A percentile compares a stretch with the other conserved stretches of the same genome.
Evolutionary conservation across 2,329 filamentous ascomycete species (phyloP).

Genomic region (Diplodia scrobiculata): DNA sequence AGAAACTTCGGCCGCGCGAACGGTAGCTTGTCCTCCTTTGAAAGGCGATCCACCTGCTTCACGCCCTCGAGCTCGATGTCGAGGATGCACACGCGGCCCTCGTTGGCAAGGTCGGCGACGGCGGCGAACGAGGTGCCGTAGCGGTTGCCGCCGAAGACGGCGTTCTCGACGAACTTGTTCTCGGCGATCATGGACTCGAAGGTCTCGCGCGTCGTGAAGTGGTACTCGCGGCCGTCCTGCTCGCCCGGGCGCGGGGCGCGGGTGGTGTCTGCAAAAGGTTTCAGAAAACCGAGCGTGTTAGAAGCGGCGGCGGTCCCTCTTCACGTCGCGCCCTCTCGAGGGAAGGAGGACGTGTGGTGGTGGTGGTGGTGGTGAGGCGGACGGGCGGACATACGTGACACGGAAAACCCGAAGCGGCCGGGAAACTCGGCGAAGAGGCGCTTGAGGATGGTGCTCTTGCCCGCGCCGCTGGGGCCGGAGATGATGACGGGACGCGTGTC

Average conservation of each 20-base stretch:
- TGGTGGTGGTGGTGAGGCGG: not conserved
- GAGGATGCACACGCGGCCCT: conserved; percentile 75
- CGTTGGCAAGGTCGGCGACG: conserved; percentile 71
- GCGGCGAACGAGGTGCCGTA: conserved; percentile 84
- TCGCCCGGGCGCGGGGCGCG: conserved; percentile 75
- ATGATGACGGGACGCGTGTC: conserved; percentile 67
- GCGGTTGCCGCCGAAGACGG: conserved; percentile 79
- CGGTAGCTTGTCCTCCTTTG: conserved; percentile 59
- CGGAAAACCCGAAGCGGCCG: conserved; percentile 65
- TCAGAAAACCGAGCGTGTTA: not conserved
- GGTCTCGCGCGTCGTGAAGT: conserved; percentile 67
- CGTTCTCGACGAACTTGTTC: conserved; percentile 82
- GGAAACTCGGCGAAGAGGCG: conserved; percentile 68
- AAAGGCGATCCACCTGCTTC: conserved; percentile 72
- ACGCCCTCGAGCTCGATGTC: conserved; percentile 99
- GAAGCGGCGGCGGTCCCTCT: not conserved
- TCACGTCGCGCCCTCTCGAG: not conserved
- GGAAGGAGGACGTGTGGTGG: not conserved
- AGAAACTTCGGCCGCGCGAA: conserved; percentile 73
- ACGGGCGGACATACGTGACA: conserved; percentile 43
- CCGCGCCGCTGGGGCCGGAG: conserved; percentile 76
- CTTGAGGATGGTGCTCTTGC: conserved; percentile 78
- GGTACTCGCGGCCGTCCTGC: conserved; percentile 75
- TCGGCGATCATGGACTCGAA: conserved; percentile 70
- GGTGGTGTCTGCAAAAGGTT: conserved; percentile 67